phyloP scores from a whole-genome alignment of 164 flowering plant genomes.

The Vitis amurensis region DNA sequence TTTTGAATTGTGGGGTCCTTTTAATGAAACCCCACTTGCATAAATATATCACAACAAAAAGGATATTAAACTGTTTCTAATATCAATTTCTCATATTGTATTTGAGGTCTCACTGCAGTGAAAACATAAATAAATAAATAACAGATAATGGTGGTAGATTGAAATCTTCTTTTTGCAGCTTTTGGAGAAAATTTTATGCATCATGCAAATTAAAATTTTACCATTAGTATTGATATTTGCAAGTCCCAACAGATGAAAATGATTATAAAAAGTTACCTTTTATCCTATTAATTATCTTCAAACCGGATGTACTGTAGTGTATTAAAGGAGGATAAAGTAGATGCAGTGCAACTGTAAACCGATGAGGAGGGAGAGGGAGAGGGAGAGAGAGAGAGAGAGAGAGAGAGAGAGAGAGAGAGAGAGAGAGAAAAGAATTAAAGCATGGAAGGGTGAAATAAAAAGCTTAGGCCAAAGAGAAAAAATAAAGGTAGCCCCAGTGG shows the following conservation, averaged over 20 bases:
- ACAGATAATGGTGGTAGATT: slow-evolving; percentile 7
- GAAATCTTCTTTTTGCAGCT: slow-evolving; percentile 41
- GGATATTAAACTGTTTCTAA: background rate
- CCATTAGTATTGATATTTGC: slow-evolving; percentile 5
- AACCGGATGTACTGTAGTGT: background rate
- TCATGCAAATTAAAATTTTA: slow-evolving; percentile 12
- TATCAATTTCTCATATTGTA: background rate
- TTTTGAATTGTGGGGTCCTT: slow-evolving; percentile 29
- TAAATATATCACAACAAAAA: slow-evolving; percentile 16
- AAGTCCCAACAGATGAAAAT: slow-evolving; percentile 17
- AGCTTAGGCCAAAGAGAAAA: slow-evolving; percentile 6
- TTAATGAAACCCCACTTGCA: slow-evolving; percentile 19
- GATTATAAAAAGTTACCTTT: slow-evolving; percentile 3
- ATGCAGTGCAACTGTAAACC: slow-evolving; percentile 20
- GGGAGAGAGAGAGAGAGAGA: slow-evolving; percentile 16
- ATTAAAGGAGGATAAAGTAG: slow-evolving; percentile 9
- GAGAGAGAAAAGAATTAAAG: slow-evolving; percentile 15
- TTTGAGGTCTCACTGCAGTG: background rate
- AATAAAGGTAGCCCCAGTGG: background rate
- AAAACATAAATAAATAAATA: background rate
- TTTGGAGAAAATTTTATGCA: slow-evolving; percentile 21
- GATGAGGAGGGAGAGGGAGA: slow-evolving; percentile 15
- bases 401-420: slow-evolving; percentile 26
- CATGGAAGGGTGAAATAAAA: slow-evolving; percentile 13
- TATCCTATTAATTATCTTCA: background rate